phyloP scores from a whole-genome alignment of 805 yeast genomes.

The Nematodospora valgi region DNA sequence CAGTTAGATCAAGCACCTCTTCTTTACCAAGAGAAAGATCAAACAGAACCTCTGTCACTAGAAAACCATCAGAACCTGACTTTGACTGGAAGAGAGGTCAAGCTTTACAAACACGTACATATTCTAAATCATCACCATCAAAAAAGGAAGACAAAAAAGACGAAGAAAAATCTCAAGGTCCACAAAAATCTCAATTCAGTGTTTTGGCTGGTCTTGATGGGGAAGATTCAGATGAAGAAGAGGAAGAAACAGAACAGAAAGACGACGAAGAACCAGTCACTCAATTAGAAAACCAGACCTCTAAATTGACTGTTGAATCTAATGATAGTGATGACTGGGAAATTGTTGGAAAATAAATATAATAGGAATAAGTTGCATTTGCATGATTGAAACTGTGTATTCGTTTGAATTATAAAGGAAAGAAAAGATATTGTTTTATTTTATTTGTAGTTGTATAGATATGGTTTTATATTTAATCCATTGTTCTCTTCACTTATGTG shows the following conservation, averaged over 20 bases:
- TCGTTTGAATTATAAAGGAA: neutral
- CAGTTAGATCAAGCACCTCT: conserved; percentile 31
- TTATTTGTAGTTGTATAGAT: too few relatives aligned
- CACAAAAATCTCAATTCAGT: conserved; percentile 32
- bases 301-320: conserved; percentile 22
- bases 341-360: conserved; percentile 30
- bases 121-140: neutral
- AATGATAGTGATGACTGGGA: conserved; percentile 31
- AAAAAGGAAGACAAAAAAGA: conserved; percentile 18
- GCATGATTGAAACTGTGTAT: neutral
- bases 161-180: conserved; percentile 20
- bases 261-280: conserved; percentile 10
- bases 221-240: conserved; percentile 25
- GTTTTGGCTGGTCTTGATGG: conserved; percentile 34
- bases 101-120: conserved; percentile 20
- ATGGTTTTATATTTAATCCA: too few relatives aligned
- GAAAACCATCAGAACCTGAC: conserved; percentile 21
- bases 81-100: conserved; percentile 40
- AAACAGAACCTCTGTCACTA: conserved; percentile 5
- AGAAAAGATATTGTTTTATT: too few relatives aligned
- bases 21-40: conserved; percentile 15
- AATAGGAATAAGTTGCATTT: neutral
- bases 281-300: conserved; percentile 24
- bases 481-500: too few relatives aligned
- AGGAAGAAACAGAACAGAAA: conserved; percentile 13